Conservation (phyloP, 2,329 filamentous ascomycete genomes). For the Stachybotrys echinatus region DNA sequence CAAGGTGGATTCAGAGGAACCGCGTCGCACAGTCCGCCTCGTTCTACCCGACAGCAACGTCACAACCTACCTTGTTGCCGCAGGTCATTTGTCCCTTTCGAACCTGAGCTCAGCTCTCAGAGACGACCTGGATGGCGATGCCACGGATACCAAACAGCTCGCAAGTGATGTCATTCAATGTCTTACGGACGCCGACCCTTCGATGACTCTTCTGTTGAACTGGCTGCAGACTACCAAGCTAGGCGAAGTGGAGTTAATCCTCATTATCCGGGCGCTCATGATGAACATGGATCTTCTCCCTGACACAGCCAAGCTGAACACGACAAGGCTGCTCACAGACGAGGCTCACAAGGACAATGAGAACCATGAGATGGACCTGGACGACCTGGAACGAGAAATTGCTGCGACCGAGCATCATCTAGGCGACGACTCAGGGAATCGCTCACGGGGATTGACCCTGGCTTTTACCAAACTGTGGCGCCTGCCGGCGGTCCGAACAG, state of each 20-base stretch:
- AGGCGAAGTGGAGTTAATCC: constrained; percentile 59
- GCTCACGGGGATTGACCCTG: constrained; percentile 59
- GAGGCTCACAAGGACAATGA: constrained; percentile 21
- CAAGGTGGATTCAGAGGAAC: constrained; percentile 29
- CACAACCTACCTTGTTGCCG: constrained; percentile 53
- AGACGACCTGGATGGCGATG: constrained; percentile 37
- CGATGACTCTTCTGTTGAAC: constrained; percentile 60
- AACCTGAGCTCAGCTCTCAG: constrained; percentile 56
- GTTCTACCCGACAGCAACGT: constrained; percentile 47
- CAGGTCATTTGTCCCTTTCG: constrained; percentile 54
- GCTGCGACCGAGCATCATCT: constrained; percentile 64
- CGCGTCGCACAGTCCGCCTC: constrained; percentile 24
- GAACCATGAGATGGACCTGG: constrained; percentile 48
- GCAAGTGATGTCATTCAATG: constrained; percentile 58
- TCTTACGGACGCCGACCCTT: constrained; percentile 61
- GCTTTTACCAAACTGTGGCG: constrained; percentile 66
- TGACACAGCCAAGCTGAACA: constrained; percentile 27
- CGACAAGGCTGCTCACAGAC: constrained; percentile 23
- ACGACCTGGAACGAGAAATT: constrained; percentile 59
- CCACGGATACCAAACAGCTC: constrained; percentile 38
- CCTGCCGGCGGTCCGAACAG: constrained; percentile 55
- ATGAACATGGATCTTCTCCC: constrained; percentile 59
- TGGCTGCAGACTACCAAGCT: constrained; percentile 63
- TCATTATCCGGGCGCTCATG: constrained; percentile 62
- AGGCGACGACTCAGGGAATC: constrained; percentile 56